A percentile compares a stretch with the other conserved stretches of the same genome.
Evolutionary conservation across 2,329 filamentous ascomycete species (phyloP).

Genomic region (Aspergillus intermedius): DNA sequence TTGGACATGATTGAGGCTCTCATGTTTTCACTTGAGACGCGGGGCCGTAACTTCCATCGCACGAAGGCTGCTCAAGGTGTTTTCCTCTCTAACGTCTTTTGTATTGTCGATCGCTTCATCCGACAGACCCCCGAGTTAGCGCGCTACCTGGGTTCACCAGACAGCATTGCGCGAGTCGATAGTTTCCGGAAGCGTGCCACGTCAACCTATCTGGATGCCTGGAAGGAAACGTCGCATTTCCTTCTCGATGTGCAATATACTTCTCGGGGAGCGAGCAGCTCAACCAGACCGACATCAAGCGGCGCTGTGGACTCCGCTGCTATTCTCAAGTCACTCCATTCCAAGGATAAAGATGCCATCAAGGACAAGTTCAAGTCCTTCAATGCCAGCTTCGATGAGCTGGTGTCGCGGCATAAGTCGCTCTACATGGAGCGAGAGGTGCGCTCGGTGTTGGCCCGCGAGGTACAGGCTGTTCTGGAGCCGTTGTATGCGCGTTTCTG

Average conservation of each 20-base stretch:
- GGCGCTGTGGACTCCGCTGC: slow-evolving; percentile 64
- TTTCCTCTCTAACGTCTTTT: slow-evolving; percentile 82
- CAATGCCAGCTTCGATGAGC: slow-evolving; percentile 83
- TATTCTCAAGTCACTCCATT: slow-evolving; percentile 73
- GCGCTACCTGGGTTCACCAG: slow-evolving; percentile 57
- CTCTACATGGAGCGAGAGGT: slow-evolving; percentile 91
- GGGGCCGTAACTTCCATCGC: slow-evolving; percentile 65
- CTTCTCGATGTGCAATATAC: slow-evolving; percentile 91
- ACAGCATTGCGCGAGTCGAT: slow-evolving; percentile 63
- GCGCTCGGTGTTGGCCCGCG: slow-evolving; percentile 67
- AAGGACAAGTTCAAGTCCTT: slow-evolving; percentile 94
- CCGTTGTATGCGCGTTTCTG: slow-evolving; percentile 92
- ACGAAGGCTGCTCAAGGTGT: slow-evolving; percentile 75
- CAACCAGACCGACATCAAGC: slow-evolving; percentile 63
- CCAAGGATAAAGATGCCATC: slow-evolving; percentile 91
- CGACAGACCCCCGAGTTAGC: slow-evolving; percentile 67
- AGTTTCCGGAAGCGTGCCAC: slow-evolving; percentile 83
- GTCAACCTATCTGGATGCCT: slow-evolving; percentile 73
- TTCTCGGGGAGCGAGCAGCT: slow-evolving; percentile 50
- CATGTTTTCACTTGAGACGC: slow-evolving; percentile 67
- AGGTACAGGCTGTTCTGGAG: slow-evolving; percentile 87
- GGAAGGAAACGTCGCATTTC: slow-evolving; percentile 78
- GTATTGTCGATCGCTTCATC: slow-evolving; percentile 78
- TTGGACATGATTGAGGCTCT: slow-evolving; percentile 80
- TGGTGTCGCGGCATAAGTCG: slow-evolving; percentile 73